These are phyloP conservation scores for Malassezia vespertilionis DNA, from an alignment of 1,284 basidiomycete genomes.

Conservation along the genomic window DNA sequence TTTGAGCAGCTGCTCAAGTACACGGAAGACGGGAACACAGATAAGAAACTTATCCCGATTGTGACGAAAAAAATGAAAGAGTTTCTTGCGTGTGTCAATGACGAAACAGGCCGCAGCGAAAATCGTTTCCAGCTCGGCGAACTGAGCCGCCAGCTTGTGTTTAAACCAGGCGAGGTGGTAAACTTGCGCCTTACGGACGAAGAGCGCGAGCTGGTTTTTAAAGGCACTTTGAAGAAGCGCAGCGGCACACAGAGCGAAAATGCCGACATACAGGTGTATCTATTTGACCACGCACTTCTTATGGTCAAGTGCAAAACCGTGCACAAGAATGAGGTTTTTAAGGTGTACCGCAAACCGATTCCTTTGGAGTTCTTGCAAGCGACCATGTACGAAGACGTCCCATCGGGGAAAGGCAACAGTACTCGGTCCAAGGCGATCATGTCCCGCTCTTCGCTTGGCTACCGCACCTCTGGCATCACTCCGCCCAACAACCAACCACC, in stretches of 20 bases:
- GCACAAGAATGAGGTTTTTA: conserved; percentile 81
- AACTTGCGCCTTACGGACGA: conserved; percentile 77
- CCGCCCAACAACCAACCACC: conserved; percentile 24
- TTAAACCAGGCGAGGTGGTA: conserved; percentile 72
- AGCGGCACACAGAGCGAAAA: conserved; percentile 61
- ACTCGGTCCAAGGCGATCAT: conserved; percentile 51
- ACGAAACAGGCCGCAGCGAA: conserved; percentile 81
- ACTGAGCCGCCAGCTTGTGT: conserved; percentile 74
- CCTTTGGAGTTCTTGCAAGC: conserved; percentile 85
- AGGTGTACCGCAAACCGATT: conserved; percentile 92
- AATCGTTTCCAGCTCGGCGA: conserved; percentile 85
- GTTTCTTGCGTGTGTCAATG: conserved; percentile 77
- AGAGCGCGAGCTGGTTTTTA: conserved; percentile 81
- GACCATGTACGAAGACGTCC: conserved; percentile 63
- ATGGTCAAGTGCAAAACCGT: conserved; percentile 82
- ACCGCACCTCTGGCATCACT: conserved; percentile 46
- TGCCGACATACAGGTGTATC: conserved; percentile 80
- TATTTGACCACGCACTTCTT: conserved; percentile 92
- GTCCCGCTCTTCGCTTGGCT: conserved; percentile 49
- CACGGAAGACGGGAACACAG: conserved; percentile 78
- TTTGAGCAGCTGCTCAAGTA: conserved; percentile 86
- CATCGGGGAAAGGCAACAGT: conserved; percentile 31
- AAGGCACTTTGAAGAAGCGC: conserved; percentile 81
- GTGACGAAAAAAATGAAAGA: conserved; percentile 69
- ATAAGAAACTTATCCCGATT: conserved; percentile 68